Evolutionary conservation across 805 yeast genomes (phyloP), one percentile per base, ranked within the genome.

Genomic region (Yarrowia bubula): DNA sequence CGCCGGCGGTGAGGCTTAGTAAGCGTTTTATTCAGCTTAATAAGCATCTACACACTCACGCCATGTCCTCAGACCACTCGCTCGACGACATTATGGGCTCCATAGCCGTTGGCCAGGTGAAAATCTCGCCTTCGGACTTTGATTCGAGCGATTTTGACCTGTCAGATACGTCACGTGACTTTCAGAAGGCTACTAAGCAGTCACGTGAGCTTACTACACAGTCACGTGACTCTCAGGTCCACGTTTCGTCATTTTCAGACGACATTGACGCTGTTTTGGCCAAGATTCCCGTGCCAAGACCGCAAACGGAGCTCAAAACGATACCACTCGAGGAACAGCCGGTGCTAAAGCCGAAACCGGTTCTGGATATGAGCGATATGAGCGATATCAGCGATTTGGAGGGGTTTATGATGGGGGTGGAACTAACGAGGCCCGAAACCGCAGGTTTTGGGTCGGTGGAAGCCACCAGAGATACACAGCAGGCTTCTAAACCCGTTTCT

Each of bases 211-310:
- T 5, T 28, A 7, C n/a, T 38, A 9, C 37, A 28, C 8, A 22
- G 13, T 15, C 13, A 18, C 15, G 14, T n/a, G n/a, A n/a, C 3
- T 9, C 37, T 22, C 13, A 14, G 13, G 13, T 39, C 41, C 41
- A 35, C 41, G 1, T 37, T 13, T 55, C 61, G 38, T 39, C 61
- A 4, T 55, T 55, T 55, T 47, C 39, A 5, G 61, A 55, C 13
- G 61, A 55, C 38, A 55, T 55, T 11, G 61, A 55, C 10, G 47
- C 47, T 7, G 61, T 55, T 6, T n/a, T 55, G 61, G 61, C 61
- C 1, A 31, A 51, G 14, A 38, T 51, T 14, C 28, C 14, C 33
- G 13, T 51, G 6, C 53, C 38, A 33, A 47, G n/a, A 28, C 18
- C 15, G 8, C n/a, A 17, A 15, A n/a, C 13, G n/a, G 33, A 14